phyloP scores from a whole-genome alignment of 2,329 filamentous ascomycete genomes.

The Sporothrix curviconia region DNA sequence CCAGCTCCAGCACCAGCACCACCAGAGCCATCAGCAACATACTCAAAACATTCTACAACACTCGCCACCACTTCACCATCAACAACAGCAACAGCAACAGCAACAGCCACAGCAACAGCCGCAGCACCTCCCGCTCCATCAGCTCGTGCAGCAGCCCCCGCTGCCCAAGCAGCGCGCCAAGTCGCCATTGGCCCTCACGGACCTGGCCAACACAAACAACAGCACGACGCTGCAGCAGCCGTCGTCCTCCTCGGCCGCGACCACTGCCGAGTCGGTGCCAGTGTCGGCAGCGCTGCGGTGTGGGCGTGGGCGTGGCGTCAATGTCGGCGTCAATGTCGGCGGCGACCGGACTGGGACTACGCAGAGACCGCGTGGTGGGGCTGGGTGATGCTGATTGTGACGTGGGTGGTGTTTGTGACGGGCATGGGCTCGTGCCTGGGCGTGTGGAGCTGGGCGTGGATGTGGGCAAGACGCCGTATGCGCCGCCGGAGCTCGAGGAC shows the following conservation, averaged over 20 bases:
- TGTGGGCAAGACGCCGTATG: conserved; percentile 91
- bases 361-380: conserved; percentile 97
- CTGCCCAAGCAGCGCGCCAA: conserved; percentile 37
- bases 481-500: conserved; percentile 89
- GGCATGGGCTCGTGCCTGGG: conserved; percentile 95
- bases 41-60: neutral
- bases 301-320: conserved; percentile 34
- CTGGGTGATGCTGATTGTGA: conserved; percentile 83
- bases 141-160: conserved; percentile 33
- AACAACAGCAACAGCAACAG: neutral
- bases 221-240: conserved; percentile 37
- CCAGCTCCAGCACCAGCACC: neutral
- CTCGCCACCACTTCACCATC: neutral
- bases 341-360: conserved; percentile 70
- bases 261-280: conserved; percentile 23
- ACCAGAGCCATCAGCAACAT: neutral
- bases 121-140: conserved; percentile 21
- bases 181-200: conserved; percentile 52
- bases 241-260: conserved; percentile 29
- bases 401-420: conserved; percentile 92
- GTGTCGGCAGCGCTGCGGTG: conserved; percentile 15
- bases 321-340: neutral
- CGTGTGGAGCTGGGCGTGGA: conserved; percentile 99
- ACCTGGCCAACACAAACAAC: conserved; percentile 33
- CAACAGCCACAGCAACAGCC: conserved; percentile 18